These are phyloP conservation scores for Scheffersomyces spartinae DNA, from an alignment of 805 yeast species.

Conservation along the genomic window DNA sequence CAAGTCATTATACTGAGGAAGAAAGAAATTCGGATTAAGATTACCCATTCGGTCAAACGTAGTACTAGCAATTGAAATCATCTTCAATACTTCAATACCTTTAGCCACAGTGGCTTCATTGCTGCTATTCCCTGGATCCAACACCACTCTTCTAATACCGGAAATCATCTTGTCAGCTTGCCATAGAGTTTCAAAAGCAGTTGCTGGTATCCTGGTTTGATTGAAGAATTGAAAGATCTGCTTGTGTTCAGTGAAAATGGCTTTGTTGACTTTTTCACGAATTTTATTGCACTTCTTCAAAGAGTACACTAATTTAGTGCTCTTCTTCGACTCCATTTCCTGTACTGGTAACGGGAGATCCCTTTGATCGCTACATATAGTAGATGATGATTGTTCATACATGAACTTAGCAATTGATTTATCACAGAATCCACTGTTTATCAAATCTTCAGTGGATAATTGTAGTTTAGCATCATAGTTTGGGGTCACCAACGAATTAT, in stretches of 20 bases:
- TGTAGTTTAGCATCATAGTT: no score
- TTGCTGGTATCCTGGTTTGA: conserved; percentile 5
- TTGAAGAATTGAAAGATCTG: conserved; percentile 7
- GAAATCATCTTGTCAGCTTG: conserved; percentile 4
- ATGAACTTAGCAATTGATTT: conserved; percentile 3
- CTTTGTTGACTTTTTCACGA: no score
- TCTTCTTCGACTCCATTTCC: conserved; percentile 1
- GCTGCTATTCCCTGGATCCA: neutral
- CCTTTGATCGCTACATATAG: no score
- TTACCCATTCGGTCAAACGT: no score
- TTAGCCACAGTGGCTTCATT: neutral
- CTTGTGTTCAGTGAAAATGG: conserved; percentile 1
- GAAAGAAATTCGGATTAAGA: no score
- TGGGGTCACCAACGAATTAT: no score
- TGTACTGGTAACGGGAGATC: neutral
- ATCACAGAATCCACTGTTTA: conserved; percentile 3
- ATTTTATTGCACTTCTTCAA: no score
- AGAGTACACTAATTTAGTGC: neutral
- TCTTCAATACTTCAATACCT: conserved; percentile 2
- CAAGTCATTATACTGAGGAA: conserved; percentile 11
- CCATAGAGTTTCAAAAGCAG: conserved; percentile 5
- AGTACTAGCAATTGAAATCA: conserved; percentile 7
- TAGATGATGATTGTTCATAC: conserved; percentile 1
- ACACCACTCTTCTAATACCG: conserved; percentile 1
- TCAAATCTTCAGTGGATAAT: no score